Evolutionary conservation across 1,284 basidiomycete genomes (phyloP), one percentile per base, ranked within the genome.

Genomic region (Sanghuangporus weigelae): DNA sequence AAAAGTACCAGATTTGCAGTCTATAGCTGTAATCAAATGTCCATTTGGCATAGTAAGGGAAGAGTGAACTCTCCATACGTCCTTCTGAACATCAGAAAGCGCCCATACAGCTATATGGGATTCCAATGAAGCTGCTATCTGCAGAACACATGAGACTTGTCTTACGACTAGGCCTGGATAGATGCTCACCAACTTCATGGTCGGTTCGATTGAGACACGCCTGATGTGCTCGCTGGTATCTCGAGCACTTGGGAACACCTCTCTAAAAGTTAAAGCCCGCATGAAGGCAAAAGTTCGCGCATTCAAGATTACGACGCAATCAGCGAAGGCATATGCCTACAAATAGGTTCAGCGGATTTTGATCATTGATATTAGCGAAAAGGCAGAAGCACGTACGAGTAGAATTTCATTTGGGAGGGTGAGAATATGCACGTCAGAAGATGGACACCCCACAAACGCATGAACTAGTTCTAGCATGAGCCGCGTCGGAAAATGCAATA

Each of bases 21-120:
- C 86, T 63, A 93, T 72, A 3, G 86, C 75, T 1, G 83, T 84
- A 35, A 92, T 78, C 21, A 70, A 64, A 59, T 82, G 78, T n/a
- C 73, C 75, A 54, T 83, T 79, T 0, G 84, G 79, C 53, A 90
- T 78, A 19, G 80, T 71, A 10, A 94, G 80, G 19, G 89, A 88
- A 2, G 93, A 94, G 72, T 94, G 92, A 3, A 94, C 81, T 49
- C 85, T 82, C 89, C 90, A 93, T 7, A 78, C 76, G 67, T 84
- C 79, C 55, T 80, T 76, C 66, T 82, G 80, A 31, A 80, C 77
- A 44, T 82, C 86, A 38, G 89, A 89, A 57, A 89, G 78, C 35
- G 81, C 81, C 91, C 90, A 93, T 44, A 84, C 83, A 59, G 87
- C 90, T 59, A 93, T 76, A 59, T 83, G 82, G 36, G 79, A 78